Evolutionary conservation across 192 early-diverging fungal species (phyloP).

Genomic region (Backusella luteola): DNA sequence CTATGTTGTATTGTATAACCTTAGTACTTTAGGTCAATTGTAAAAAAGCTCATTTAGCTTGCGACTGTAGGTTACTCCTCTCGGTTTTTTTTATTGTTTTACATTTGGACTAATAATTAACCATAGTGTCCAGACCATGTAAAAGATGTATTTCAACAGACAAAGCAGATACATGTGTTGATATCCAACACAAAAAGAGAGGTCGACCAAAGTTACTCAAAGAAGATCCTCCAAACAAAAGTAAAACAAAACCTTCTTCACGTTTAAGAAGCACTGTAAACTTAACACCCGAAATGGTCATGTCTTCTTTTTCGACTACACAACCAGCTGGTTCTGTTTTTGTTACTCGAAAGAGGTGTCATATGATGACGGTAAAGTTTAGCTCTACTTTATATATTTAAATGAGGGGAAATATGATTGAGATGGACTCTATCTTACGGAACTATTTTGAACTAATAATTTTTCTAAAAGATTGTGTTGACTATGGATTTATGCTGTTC

Average conservation of each 20-base stretch:
- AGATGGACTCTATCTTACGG: neutral
- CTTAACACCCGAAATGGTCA: neutral
- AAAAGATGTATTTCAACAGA: constrained; percentile 71
- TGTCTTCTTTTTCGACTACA: constrained; percentile 9
- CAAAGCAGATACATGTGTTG: constrained; percentile 77
- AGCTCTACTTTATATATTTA: neutral
- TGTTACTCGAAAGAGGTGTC: neutral
- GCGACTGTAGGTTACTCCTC: constrained; percentile 63
- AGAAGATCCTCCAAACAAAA: constrained; percentile 74
- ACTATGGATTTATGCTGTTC: constrained; percentile 50
- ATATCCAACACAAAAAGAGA: constrained; percentile 86
- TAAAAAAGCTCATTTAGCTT: constrained; percentile 82
- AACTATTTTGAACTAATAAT: neutral
- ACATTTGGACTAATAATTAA: neutral
- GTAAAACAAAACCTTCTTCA: constrained; percentile 42
- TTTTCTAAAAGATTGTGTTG: constrained; percentile 31
- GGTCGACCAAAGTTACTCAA: constrained; percentile 65
- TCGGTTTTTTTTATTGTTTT: neutral
- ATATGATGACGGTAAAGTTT: constrained; percentile 12
- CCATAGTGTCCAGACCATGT: constrained; percentile 52
- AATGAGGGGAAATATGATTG: neutral
- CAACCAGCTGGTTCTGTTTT: neutral
- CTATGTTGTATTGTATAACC: neutral
- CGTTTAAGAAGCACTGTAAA: constrained; percentile 24
- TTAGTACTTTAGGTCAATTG: constrained; percentile 54